Evolutionary conservation across 805 yeast species (phyloP).

Genomic region (Kodamaea fukazawae): DNA sequence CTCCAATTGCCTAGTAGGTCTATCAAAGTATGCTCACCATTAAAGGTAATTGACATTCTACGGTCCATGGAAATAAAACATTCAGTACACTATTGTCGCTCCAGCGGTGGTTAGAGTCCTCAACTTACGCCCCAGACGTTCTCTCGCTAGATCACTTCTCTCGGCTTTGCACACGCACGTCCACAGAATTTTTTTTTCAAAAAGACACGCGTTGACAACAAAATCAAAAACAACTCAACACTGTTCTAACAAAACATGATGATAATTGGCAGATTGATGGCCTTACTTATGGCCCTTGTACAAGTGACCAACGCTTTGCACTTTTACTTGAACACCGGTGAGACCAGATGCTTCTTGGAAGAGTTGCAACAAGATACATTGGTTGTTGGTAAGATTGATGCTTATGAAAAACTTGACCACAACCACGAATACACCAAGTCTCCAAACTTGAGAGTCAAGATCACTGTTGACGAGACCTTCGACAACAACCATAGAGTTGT

Average conservation of each 20-base stretch:
- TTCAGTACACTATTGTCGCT: too few relatives aligned
- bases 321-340: slow-evolving; percentile 74
- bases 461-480: slow-evolving; percentile 72
- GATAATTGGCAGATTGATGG: slow-evolving; percentile 10
- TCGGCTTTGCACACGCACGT: neutral
- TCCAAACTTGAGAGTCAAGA: slow-evolving; percentile 56
- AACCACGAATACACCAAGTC: slow-evolving; percentile 49
- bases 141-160: too few relatives aligned
- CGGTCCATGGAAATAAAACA: too few relatives aligned
- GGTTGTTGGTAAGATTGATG: slow-evolving; percentile 72
- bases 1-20: too few relatives aligned
- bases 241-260: slow-evolving; percentile 4
- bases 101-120: too few relatives aligned
- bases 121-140: too few relatives aligned
- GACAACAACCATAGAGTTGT: slow-evolving; percentile 80
- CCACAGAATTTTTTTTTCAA: slow-evolving; percentile 1
- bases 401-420: slow-evolving; percentile 54
- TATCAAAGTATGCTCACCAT: too few relatives aligned
- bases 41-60: too few relatives aligned
- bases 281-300: slow-evolving; percentile 12
- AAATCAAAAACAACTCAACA: slow-evolving; percentile 3
- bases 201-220: slow-evolving; percentile 8
- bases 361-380: slow-evolving; percentile 76
- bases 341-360: slow-evolving; percentile 79
- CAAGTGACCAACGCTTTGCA: slow-evolving; percentile 52